Conservation (phyloP, 192 early-diverging fungal species). For the Kickxella alabastrina region DNA sequence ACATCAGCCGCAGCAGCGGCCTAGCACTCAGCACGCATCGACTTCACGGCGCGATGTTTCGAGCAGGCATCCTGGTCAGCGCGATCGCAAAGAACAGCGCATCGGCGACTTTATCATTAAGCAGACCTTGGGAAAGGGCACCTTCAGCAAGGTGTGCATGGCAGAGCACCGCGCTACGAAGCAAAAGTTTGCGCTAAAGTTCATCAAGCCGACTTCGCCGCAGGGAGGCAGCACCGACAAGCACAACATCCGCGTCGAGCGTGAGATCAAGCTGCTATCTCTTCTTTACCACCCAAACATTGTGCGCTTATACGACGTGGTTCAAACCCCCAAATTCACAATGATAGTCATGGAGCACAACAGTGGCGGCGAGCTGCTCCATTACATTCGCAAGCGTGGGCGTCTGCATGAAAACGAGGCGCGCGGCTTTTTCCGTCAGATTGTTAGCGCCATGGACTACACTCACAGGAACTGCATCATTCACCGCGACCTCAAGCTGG, state of each 20-base stretch:
- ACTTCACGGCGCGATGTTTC: constrained; percentile 20
- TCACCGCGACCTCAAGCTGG: constrained; percentile 82
- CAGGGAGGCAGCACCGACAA: constrained; percentile 57
- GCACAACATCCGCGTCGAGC: constrained; percentile 74
- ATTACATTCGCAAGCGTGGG: constrained; percentile 78
- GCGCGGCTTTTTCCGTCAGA: constrained; percentile 76
- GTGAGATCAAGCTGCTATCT: constrained; percentile 77
- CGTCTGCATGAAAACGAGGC: constrained; percentile 82
- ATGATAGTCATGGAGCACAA: constrained; percentile 88
- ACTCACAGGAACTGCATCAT: constrained; percentile 63
- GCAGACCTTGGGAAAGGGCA: constrained; percentile 47
- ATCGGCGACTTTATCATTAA: constrained; percentile 49
- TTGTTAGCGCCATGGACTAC: constrained; percentile 74
- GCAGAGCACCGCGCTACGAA: constrained; percentile 47
- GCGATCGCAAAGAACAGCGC: constrained; percentile 35
- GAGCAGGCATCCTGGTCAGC: constrained; percentile 33
- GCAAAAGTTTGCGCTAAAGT: constrained; percentile 62
- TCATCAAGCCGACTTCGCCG: constrained; percentile 55
- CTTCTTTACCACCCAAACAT: constrained; percentile 87
- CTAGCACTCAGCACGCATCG: neutral
- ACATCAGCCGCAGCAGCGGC: constrained; percentile 8
- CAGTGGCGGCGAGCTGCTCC: constrained; percentile 80
- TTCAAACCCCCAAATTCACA: constrained; percentile 74
- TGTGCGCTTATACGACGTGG: constrained; percentile 79
- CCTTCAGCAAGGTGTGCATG: constrained; percentile 53